phyloP scores from a whole-genome alignment of 345 rosid species.

The Euphorbia tirucalli region DNA sequence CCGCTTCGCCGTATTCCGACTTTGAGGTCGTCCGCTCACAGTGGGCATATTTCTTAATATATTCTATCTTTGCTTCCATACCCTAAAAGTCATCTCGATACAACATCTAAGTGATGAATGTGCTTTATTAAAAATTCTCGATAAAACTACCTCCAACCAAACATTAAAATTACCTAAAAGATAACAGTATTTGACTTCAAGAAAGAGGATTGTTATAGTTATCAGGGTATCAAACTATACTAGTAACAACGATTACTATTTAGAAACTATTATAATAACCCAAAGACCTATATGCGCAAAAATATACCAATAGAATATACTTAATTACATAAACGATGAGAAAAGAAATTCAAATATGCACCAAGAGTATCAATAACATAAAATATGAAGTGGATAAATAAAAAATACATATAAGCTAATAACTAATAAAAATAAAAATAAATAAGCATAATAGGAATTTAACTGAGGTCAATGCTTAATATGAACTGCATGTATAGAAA shows the following conservation, averaged over 20 bases:
- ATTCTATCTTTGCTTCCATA: too few species aligned
- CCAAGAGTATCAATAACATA: background rate
- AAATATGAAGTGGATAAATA: background rate
- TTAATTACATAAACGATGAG: background rate
- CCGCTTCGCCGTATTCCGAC: too few species aligned
- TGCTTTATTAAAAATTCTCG: too few species aligned
- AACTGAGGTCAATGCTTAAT: background rate
- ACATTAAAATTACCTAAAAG: background rate
- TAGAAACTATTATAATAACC: background rate
- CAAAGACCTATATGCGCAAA: background rate
- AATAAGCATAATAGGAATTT: background rate
- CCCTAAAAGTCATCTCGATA: too few species aligned
- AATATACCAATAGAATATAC: background rate
- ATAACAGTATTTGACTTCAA: background rate
- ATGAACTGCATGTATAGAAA: background rate
- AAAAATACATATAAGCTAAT: too few species aligned
- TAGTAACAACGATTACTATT: background rate
- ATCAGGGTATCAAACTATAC: background rate
- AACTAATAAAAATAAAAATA: background rate
- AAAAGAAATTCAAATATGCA: background rate
- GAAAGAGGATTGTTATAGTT: background rate
- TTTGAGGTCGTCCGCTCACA: too few species aligned
- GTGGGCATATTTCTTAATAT: too few species aligned
- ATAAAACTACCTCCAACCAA: conserved; percentile 3
- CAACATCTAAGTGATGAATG: too few species aligned